Conservation (phyloP, 1,139 yeast genomes). For the Dujonia santamariae region DNA sequence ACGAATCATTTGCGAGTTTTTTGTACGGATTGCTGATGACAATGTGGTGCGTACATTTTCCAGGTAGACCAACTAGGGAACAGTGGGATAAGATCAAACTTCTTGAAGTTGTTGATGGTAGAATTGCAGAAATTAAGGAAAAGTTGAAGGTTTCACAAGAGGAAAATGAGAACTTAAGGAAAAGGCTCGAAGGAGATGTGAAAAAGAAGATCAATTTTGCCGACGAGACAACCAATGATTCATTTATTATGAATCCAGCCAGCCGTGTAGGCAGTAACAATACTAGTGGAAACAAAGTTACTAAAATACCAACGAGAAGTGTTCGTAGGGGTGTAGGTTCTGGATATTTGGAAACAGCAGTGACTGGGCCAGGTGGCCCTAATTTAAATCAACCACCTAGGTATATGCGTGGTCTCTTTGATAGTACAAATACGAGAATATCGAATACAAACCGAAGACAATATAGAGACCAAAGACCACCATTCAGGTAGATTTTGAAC, state of each 20-base stretch:
- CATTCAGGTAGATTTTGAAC: no score
- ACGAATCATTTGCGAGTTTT: constrained; percentile 62
- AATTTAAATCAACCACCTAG: constrained; percentile 45
- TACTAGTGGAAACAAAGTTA: no score
- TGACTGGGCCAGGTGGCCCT: constrained; percentile 21
- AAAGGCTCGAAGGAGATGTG: constrained; percentile 11
- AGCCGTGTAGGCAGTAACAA: no score
- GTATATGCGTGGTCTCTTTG: constrained; percentile 40
- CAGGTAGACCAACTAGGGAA: constrained; percentile 37
- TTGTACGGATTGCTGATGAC: constrained; percentile 61
- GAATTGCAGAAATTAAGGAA: constrained; percentile 20
- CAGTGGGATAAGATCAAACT: constrained; percentile 32
- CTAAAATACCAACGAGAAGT: constrained; percentile 7
- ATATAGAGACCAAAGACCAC: no score
- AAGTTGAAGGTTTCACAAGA: constrained; percentile 20
- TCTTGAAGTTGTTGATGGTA: constrained; percentile 23
- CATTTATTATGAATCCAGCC: constrained; percentile 22
- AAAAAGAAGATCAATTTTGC: background rate
- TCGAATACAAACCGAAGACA: background rate
- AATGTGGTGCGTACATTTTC: constrained; percentile 66
- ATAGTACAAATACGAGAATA: constrained; percentile 15
- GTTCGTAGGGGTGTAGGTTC: background rate
- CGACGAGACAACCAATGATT: constrained; percentile 16
- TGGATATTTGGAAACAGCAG: constrained; percentile 5
- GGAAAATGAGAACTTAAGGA: constrained; percentile 26